Base-by-base conservation (phyloP, 1,139 yeast genomes). In the Blastobotrys elegans region DNA sequence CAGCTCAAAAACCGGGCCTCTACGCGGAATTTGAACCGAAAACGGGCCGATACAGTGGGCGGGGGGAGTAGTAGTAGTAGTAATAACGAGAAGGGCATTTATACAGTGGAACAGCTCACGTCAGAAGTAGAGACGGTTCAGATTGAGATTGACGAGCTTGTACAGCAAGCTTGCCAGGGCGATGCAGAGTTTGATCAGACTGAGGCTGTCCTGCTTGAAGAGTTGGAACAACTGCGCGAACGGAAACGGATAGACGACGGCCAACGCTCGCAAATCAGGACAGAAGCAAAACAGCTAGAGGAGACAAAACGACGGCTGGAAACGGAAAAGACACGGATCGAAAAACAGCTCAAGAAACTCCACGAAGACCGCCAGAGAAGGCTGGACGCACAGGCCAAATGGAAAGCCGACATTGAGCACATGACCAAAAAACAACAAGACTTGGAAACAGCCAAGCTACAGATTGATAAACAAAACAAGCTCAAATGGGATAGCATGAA, bases 201-300 rank as follows among this genome's bases (percentile, higher is more conserved):
- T 44, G 76, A 73, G 49, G 52, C 61, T 0, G 62, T 62, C 18
- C 62, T 76, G 44, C 50, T 64, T 1, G 61, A 66, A 17, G 76
- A 76, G 41, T 63, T 76, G 30, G 71, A 71, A 24, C 68, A 68
- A 22, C 65, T 76, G 13, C 65, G 69, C 39, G 73, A 72, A 36
- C 67, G 75, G 30, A 71, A 76, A 53, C 72, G 67, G 50, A 62
- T 68, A 14, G 81, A 76, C 46, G 83, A 78, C 55, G 64, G 65
- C n/a, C 72, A 69, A 48, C 66, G 81, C 38, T 64, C 74, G 11
- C 71, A 72, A 49, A 61, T 75, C 41, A 67, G 75, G 43, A 67
- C 73, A 4, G 83, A 78, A 52, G 71, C 71, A 36, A 76, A 76
- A 51, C 61, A 70, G 33, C 59, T 77, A 18, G 84, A 79, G 50